Percentiles rank a stretch among this genome's conserved stretches.
These are phyloP conservation scores for Phytophthora sojae DNA, from an alignment of 352 stramenopile genomes.

Conservation along the genomic window DNA sequence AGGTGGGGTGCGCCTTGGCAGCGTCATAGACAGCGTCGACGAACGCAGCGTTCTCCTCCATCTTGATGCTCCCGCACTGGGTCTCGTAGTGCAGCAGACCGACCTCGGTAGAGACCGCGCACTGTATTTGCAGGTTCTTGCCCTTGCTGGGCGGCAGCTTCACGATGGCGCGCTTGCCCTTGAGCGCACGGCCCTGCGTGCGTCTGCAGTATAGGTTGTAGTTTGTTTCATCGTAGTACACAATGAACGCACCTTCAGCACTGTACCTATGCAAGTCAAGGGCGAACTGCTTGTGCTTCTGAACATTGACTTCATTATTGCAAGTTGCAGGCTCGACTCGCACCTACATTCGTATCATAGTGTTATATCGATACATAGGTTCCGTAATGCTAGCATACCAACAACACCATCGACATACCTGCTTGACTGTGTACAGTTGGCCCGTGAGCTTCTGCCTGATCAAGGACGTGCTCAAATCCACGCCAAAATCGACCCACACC, in stretches of 20 bases:
- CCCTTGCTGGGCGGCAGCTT: conserved; percentile 4
- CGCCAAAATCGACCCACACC: neutral
- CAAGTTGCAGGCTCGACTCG: no score
- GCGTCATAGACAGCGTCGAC: neutral
- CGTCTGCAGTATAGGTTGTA: neutral
- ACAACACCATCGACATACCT: no score
- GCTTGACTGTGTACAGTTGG: no score
- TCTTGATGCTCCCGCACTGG: conserved; percentile 1
- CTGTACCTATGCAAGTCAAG: no score
- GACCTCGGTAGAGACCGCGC: neutral
- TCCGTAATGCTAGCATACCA: no score
- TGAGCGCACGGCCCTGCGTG: neutral
- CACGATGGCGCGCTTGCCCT: neutral
- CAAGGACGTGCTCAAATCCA: no score
- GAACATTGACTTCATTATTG: no score
- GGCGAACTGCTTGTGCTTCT: no score
- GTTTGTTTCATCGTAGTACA: neutral
- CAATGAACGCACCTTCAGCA: no score
- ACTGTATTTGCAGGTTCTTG: conserved; percentile 4
- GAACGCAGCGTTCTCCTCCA: conserved; percentile 10
- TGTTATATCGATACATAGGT: no score
- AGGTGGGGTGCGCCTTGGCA: neutral
- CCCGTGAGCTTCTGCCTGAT: no score
- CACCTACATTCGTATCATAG: no score
- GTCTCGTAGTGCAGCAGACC: neutral